These are phyloP conservation scores for Fusarium zealandicum DNA, from an alignment of 2,329 filamentous ascomycete genomes.

Conservation along the genomic window DNA sequence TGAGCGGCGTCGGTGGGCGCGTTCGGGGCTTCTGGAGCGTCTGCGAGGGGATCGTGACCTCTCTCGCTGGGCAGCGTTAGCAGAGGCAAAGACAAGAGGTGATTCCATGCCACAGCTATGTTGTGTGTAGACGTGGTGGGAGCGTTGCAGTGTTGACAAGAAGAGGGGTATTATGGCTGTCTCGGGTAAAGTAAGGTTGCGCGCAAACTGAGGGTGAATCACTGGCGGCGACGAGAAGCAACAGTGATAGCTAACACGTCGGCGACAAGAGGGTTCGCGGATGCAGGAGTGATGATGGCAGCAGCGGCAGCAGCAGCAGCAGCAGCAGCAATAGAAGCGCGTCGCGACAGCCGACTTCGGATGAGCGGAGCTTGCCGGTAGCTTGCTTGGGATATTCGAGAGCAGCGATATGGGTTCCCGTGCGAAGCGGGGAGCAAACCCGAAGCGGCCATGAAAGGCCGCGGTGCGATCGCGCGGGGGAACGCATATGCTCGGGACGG, in stretches of 20 bases:
- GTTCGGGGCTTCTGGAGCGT: conserved; percentile 84
- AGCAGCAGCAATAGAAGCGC: conserved; percentile 6
- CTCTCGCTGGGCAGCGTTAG: conserved; percentile 71
- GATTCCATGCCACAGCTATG: conserved; percentile 27
- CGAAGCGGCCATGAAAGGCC: conserved; percentile 19
- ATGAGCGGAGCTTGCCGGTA: conserved; percentile 29
- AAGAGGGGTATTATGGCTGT: conserved; percentile 18
- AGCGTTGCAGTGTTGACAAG: conserved; percentile 9
- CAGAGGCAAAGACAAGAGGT: conserved; percentile 14
- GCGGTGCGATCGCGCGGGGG: conserved; percentile 31
- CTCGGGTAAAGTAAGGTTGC: conserved; percentile 14
- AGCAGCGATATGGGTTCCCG: conserved; percentile 21
- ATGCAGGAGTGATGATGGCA: conserved; percentile 6
- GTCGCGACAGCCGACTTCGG: conserved; percentile 33
- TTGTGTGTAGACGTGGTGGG: conserved; percentile 13
- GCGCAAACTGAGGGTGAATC: conserved; percentile 23
- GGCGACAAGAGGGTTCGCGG: conserved; percentile 1
- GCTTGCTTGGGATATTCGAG: conserved; percentile 21
- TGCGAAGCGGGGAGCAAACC: conserved; percentile 32
- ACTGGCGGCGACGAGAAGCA: conserved; percentile 8
- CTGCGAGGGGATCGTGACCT: conserved; percentile 80
- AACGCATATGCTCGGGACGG: conserved; percentile 29
- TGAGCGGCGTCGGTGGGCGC: conserved; percentile 73
- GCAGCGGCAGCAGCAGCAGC: conserved; percentile 1
- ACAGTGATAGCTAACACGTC: conserved; percentile 8